These are phyloP conservation scores for Solanum chiquidenum DNA, from an alignment of 257 asterid genomes.

Conservation along the genomic window DNA sequence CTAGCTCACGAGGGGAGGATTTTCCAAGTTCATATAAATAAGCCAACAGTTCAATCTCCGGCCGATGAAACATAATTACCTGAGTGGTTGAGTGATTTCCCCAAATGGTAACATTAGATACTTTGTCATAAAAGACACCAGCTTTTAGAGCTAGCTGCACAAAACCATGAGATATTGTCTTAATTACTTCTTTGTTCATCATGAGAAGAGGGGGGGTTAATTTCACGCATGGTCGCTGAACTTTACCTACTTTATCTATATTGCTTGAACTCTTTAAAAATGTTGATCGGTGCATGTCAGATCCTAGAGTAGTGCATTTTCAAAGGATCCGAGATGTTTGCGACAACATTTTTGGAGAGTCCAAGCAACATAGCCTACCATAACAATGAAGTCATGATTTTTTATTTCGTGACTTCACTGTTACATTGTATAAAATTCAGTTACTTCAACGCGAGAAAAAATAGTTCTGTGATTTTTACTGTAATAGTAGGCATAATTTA, in stretches of 20 bases:
- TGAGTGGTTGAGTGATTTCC: constrained; percentile 99
- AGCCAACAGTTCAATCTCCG: neutral
- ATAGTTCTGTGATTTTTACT: neutral
- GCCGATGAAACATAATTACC: constrained; percentile 20
- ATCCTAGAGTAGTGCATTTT: neutral
- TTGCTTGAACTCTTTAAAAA: neutral
- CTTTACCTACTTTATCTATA: neutral
- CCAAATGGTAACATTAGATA: constrained; percentile 91
- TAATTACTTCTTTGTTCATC: neutral
- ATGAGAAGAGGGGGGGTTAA: neutral
- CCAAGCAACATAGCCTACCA: neutral
- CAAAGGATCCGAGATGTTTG: fast-evolving
- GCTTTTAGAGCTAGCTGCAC: constrained; percentile 89
- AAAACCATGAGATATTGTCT: neutral
- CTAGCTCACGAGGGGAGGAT: neutral
- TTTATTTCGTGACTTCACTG: too few species aligned
- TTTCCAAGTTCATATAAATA: neutral
- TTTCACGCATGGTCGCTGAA: neutral
- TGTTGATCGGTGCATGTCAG: neutral
- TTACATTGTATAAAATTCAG: neutral
- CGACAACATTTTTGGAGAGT: neutral
- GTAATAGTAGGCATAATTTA: neutral
- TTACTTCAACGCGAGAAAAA: neutral
- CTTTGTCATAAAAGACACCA: constrained; percentile 91
- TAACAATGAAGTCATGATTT: neutral